Evolutionary conservation across 495 filamentous ascomycete genomes (phyloP).

Genomic region (Podospora sp.): DNA sequence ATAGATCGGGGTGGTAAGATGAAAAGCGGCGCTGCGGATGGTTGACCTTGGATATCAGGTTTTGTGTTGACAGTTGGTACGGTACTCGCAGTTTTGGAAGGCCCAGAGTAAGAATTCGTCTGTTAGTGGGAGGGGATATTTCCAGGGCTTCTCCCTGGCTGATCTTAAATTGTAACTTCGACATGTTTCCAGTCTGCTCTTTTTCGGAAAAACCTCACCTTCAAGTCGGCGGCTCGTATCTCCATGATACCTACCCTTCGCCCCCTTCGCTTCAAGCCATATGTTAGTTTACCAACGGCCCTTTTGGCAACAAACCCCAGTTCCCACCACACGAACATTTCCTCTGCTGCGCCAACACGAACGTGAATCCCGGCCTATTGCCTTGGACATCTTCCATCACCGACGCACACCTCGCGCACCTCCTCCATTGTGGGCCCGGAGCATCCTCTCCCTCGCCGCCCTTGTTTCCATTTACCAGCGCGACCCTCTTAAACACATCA

Average conservation of each 20-base stretch:
- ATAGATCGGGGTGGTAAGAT: no score
- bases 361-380: constrained; percentile 47
- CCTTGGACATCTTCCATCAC: constrained; percentile 63
- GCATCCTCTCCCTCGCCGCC: constrained; percentile 15
- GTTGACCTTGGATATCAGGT: not conserved
- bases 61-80: not conserved
- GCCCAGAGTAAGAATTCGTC: no score
- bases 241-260: no score
- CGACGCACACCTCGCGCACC: constrained; percentile 62
- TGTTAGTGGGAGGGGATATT: no score
- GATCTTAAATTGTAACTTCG: not conserved
- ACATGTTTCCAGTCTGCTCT: no score
- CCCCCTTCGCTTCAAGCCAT: no score
- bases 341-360: constrained; percentile 55
- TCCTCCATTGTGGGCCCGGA: constrained; percentile 47
- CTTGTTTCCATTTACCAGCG: constrained; percentile 26
- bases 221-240: no score
- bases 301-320: constrained; percentile 46
- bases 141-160: no score
- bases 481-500: constrained; percentile 47
- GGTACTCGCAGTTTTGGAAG: not conserved
- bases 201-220: no score
- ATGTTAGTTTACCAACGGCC: constrained; percentile 5
- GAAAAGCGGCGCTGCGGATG: no score
- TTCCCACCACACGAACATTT: constrained; percentile 56